Evolutionary conservation across 2,329 filamentous ascomycete species (phyloP).

Genomic region (Dactylellina parvicollis): DNA sequence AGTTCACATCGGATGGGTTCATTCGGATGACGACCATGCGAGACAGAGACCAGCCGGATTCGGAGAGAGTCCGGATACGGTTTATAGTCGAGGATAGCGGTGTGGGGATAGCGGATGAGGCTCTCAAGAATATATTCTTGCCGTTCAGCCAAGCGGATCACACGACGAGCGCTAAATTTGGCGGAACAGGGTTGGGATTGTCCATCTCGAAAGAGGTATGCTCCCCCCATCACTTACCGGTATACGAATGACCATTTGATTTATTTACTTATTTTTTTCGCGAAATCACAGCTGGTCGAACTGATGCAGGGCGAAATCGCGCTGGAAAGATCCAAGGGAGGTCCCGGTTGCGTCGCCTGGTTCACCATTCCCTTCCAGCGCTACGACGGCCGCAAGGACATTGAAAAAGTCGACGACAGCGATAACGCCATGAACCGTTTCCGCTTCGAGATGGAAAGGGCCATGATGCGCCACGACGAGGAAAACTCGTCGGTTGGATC

Average conservation of each 20-base stretch:
- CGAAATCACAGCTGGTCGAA: constrained; percentile 34
- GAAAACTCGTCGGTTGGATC: constrained; percentile 43
- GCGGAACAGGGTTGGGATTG: constrained; percentile 44
- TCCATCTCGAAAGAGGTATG: constrained; percentile 53
- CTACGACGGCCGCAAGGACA: constrained; percentile 40
- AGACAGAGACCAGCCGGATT: constrained; percentile 36
- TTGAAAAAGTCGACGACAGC: constrained; percentile 41
- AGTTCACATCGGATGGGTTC: constrained; percentile 51
- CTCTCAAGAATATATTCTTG: constrained; percentile 49
- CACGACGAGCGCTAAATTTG: constrained; percentile 42
- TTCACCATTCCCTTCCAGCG: constrained; percentile 48
- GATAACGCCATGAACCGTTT: constrained; percentile 47
- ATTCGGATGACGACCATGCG: constrained; percentile 52
- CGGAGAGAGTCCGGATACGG: constrained; percentile 39
- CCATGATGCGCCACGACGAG: constrained; percentile 45
- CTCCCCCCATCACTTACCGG: not conserved
- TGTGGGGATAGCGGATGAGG: constrained; percentile 49
- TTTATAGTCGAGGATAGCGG: constrained; percentile 53
- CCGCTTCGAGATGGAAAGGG: constrained; percentile 49
- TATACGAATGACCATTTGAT: not conserved
- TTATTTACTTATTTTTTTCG: not conserved
- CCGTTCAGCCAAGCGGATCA: constrained; percentile 53
- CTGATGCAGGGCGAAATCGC: constrained; percentile 52
- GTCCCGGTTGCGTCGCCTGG: constrained; percentile 50
- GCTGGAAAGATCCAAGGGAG: constrained; percentile 44